Base-by-base conservation (phyloP, 2,329 filamentous ascomycete genomes). In the Grosmannia penicillata region DNA sequence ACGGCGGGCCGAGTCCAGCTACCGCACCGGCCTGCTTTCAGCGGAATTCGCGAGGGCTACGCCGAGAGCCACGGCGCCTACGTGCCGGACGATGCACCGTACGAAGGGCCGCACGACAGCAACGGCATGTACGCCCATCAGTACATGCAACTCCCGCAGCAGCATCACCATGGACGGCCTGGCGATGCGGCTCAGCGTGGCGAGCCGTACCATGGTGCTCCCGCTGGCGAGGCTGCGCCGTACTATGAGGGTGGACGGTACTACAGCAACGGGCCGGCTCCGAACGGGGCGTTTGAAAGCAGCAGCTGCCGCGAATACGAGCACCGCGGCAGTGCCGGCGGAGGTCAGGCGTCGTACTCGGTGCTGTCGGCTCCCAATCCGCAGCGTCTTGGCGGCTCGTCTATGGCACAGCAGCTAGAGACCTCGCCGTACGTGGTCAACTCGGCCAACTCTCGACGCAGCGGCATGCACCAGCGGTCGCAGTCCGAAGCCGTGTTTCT, bases 11-110 rank as follows among this genome's bases (percentile, higher is more conserved):
- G 29, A 33, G 4, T 44, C 25, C 42, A 46, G 21, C 43, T 56
- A 1, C 42, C 55, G 5, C 53, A 56, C 38, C 55, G 53, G 6
- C 52, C 53, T 4, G 50, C 49, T 14, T 58, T 57, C 37, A 47
- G 46, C 7, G 49, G 54, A 29, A 58, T 56, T 38, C 56, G 53
- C 25, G 57, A 59, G 45, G 49, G 48, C 33, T 49, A 50, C 8
- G 46, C 49, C 3, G 44, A 45, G n/a, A 13, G 21, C 14, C 11
- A 37, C 7, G 22, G 13, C 3, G 38, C 30, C 19, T 31, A 23
- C 15, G 11, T 25, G 10, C 13, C 22, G 7, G 36, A 36, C 4
- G 36, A 36, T 4, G 24, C 17, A n/a, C 36, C 18, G 14, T 37
- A 17, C 24, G 33, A 25, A 14, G 14, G 21, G 13, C 36, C 7